phyloP scores from a whole-genome alignment of 495 filamentous ascomycete genomes.

The Annulohypoxylon stygium region DNA sequence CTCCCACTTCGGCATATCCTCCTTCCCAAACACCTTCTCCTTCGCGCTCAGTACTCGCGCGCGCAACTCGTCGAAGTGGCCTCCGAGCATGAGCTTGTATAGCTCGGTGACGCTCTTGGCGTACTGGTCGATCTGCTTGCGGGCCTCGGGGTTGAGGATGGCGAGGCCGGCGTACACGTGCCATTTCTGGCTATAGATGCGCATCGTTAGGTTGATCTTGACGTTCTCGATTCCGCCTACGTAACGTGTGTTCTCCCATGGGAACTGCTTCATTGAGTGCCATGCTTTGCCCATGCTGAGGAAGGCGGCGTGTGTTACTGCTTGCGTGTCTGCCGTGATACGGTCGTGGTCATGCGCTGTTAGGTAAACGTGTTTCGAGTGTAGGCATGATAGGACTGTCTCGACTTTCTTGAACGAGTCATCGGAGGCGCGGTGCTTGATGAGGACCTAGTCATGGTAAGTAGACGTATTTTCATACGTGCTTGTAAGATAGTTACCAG shows the following conservation, averaged over 20 bases:
- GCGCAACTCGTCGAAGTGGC: constrained; percentile 82
- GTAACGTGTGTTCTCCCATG: constrained; percentile 94
- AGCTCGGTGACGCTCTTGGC: constrained; percentile 92
- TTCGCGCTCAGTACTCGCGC: constrained; percentile 82
- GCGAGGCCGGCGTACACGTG: constrained; percentile 98
- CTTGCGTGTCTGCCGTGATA: constrained; percentile 98
- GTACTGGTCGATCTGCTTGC: constrained; percentile 93
- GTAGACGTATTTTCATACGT: not conserved
- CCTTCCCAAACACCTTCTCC: constrained; percentile 79
- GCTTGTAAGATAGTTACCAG: constrained; percentile 65
- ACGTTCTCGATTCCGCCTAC: constrained; percentile 98
- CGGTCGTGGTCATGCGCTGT: constrained; percentile 90
- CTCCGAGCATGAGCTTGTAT: constrained; percentile 95
- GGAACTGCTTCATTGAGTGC: constrained; percentile 92
- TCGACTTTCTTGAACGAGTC: constrained; percentile 82
- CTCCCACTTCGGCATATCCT: constrained; percentile 60
- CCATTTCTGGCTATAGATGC: constrained; percentile 99
- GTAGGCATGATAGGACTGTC: constrained; percentile 81
- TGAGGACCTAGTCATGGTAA: constrained; percentile 72
- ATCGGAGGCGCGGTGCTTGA: constrained; percentile 89
- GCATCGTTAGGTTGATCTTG: constrained; percentile 96
- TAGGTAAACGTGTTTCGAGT: constrained; percentile 85
- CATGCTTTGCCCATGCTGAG: constrained; percentile 97
- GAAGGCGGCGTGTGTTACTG: constrained; percentile 97
- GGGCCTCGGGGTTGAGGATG: constrained; percentile 93